A percentile compares a stretch with the other conserved stretches of the same genome.
These are phyloP conservation scores for Glycine tomentella DNA, from an alignment of 306 rosid genomes.

Conservation along the genomic window DNA sequence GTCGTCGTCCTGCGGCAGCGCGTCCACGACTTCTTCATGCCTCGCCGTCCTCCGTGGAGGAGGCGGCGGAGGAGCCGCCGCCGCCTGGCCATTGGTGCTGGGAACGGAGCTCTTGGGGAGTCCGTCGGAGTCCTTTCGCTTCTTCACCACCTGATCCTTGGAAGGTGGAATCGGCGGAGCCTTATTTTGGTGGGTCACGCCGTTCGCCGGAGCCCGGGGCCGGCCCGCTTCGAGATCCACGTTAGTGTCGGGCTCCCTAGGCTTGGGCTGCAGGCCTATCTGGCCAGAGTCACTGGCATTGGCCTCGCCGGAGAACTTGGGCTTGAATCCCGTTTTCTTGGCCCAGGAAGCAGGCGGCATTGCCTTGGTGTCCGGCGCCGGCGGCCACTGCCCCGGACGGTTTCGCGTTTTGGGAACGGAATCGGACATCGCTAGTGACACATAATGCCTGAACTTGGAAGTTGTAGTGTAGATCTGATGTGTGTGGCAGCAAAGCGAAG, in stretches of 20 bases:
- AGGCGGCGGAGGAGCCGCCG: conserved; percentile 38
- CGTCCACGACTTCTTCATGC: conserved; percentile 69
- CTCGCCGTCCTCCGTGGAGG: conserved; percentile 52
- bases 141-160: conserved; percentile 64
- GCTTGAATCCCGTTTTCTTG: conserved; percentile 83
- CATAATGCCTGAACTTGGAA: conserved; percentile 42
- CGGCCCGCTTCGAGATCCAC: conserved; percentile 81
- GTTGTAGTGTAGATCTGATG: conserved; percentile 67
- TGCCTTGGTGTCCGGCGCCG: conserved; percentile 56
- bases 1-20: conserved; percentile 74
- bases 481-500: conserved; percentile 19
- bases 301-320: conserved; percentile 95
- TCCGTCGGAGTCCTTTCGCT: conserved; percentile 79
- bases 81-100: conserved; percentile 49
- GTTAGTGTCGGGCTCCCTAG: conserved; percentile 49
- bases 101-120: conserved; percentile 52
- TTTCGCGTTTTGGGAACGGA: conserved; percentile 72
- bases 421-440: conserved; percentile 61
- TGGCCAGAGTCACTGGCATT: conserved; percentile 78
- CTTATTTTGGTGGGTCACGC: conserved; percentile 51
- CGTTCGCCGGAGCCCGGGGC: conserved; percentile 43
- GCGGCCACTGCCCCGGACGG: conserved; percentile 92
- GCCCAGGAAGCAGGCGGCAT: conserved; percentile 96
- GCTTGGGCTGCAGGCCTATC: conserved; percentile 52
- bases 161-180: conserved; percentile 47